phyloP scores from a whole-genome alignment of 352 stramenopile genomes.

The Pythium apleroticum region DNA sequence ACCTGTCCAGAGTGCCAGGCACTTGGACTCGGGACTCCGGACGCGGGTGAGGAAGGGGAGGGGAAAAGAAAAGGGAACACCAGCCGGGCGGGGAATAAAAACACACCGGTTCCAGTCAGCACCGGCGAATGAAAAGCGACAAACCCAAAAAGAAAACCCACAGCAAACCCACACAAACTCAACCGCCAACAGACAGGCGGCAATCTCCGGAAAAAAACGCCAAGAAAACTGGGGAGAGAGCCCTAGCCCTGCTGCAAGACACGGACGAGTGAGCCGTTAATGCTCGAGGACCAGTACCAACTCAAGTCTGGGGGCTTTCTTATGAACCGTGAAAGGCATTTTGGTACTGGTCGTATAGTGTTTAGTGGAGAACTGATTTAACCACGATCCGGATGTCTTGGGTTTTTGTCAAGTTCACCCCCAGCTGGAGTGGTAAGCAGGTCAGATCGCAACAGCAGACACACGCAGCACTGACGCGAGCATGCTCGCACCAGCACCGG shows the following conservation, averaged over 20 bases:
- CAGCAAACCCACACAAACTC: constrained; percentile 2
- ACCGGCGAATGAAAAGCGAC: background rate
- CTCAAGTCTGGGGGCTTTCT: too few species aligned
- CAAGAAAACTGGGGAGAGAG: background rate
- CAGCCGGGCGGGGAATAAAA: constrained; percentile 19
- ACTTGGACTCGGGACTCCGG: background rate
- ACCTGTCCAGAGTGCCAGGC: constrained; percentile 7
- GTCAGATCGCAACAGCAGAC: background rate
- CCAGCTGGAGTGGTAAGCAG: background rate
- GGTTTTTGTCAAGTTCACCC: constrained; percentile 5
- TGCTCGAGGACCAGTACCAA: constrained; percentile 16
- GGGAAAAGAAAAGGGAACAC: constrained; percentile 8
- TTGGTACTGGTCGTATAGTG: constrained; percentile 17
- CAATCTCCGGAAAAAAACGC: constrained; percentile 23
- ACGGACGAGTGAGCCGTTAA: constrained; percentile 22
- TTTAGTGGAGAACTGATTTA: constrained; percentile 11
- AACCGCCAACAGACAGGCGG: background rate
- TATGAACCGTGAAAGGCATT: too few species aligned
- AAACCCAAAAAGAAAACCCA: background rate
- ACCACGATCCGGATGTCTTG: constrained; percentile 15
- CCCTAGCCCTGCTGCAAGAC: constrained; percentile 3
- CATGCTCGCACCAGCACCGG: background rate
- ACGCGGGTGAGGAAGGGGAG: constrained; percentile 2
- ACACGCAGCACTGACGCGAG: background rate
- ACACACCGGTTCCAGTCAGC: constrained; percentile 21